These are phyloP conservation scores for Salix caprea DNA, from an alignment of 345 rosid genomes.

Conservation along the genomic window DNA sequence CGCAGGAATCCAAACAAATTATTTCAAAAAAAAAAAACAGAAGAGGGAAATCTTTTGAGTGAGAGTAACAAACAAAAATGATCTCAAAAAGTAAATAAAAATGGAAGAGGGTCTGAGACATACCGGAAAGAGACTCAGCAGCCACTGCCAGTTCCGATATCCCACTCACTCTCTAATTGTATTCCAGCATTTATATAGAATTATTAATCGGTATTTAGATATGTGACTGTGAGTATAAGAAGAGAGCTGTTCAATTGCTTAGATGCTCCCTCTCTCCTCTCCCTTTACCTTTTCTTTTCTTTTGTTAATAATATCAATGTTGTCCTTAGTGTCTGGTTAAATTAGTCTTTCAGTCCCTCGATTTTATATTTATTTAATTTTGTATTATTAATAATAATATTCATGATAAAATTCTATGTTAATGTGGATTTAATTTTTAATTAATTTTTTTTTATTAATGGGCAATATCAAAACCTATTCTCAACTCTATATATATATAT, in stretches of 20 bases:
- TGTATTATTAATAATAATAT: not conserved
- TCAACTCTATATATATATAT: no score
- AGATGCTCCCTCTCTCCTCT: not conserved
- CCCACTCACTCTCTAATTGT: not conserved
- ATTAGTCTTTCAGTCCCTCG: not conserved
- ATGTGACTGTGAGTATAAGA: not conserved
- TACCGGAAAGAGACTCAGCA: not conserved
- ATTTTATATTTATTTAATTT: not conserved
- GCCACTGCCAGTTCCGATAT: not conserved
- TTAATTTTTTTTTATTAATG: no score
- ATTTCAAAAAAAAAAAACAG: not conserved
- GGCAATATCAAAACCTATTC: no score
- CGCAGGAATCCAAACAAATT: not conserved
- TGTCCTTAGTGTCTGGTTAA: not conserved
- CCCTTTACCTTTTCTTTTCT: not conserved
- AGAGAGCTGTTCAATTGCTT: constrained; percentile 28
- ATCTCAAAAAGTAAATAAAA: not conserved
- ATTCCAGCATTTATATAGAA: not conserved
- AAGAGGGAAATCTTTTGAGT: not conserved
- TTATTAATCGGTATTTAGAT: not conserved
- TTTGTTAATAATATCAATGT: not conserved
- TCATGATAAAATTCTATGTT: no score
- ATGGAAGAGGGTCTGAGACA: not conserved
- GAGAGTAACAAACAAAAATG: not conserved
- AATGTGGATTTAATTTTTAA: no score